A percentile compares a stretch with the other conserved stretches of the same genome.
phyloP scores from a whole-genome alignment of 139 green algal species.

The Coelastrella sp. region DNA sequence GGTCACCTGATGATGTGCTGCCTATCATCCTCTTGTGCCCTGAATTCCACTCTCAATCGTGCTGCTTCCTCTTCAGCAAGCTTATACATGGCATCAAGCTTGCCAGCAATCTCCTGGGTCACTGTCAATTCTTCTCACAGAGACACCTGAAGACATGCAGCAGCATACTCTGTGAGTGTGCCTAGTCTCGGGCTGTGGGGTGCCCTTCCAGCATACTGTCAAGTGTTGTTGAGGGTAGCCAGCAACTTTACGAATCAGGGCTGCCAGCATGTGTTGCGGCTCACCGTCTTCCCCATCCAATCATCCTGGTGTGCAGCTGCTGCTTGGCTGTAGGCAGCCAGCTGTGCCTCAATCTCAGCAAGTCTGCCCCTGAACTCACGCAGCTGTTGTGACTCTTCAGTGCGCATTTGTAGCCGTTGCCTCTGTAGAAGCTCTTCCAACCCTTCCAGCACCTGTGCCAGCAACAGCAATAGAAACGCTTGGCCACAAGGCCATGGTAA shows the following conservation, averaged over 20 bases:
- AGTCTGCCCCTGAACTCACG: constrained; percentile 28
- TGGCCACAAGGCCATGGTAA: neutral
- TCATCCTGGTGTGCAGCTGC: constrained; percentile 28
- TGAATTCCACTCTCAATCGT: constrained; percentile 39
- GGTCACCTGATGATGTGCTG: constrained; percentile 43
- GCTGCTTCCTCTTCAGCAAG: constrained; percentile 43
- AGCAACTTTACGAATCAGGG: neutral
- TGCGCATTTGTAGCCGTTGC: constrained; percentile 39
- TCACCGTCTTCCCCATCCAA: constrained; percentile 35
- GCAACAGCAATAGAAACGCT: neutral
- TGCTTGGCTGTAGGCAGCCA: constrained; percentile 20
- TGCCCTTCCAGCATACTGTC: neutral
- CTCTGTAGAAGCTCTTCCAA: constrained; percentile 38
- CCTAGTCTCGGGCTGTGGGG: neutral
- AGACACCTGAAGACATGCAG: constrained; percentile 4
- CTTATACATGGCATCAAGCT: constrained; percentile 52
- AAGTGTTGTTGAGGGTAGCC: neutral
- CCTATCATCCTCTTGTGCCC: constrained; percentile 46
- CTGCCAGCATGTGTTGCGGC: neutral
- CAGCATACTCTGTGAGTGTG: neutral
- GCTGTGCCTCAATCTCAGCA: constrained; percentile 40
- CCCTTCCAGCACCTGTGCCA: constrained; percentile 19
- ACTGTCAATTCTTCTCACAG: constrained; percentile 28
- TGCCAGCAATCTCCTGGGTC: constrained; percentile 43
- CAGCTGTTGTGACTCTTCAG: constrained; percentile 44